Conservation (phyloP, 1,284 basidiomycete species). For the Pisolithus thermaeus region DNA sequence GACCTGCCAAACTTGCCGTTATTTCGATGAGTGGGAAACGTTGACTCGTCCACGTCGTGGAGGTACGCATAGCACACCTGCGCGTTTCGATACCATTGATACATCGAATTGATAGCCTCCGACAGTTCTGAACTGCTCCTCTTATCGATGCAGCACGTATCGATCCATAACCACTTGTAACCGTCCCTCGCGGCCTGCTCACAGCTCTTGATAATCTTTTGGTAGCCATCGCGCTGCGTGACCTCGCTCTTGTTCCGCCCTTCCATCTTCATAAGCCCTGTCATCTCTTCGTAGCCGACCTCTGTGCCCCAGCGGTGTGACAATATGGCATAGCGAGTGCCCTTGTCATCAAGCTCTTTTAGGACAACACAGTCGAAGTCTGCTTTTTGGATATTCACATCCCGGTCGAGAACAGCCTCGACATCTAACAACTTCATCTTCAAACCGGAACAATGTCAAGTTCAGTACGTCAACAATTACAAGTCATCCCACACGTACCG, state of each 20-base stretch:
- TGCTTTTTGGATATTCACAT: not conserved
- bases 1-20: not conserved
- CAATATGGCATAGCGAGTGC: not conserved
- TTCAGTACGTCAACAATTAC: no score
- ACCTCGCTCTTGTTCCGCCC: not conserved
- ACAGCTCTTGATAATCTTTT: conserved; percentile 2
- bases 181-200: not conserved
- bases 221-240: not conserved
- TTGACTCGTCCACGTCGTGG: conserved; percentile 1
- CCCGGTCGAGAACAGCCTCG: not conserved
- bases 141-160: conserved; percentile 12
- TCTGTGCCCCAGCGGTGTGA: not conserved
- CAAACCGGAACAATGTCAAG: no score
- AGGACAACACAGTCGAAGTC: not conserved
- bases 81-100: conserved; percentile 5
- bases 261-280: not conserved
- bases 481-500: no score
- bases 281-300: not conserved
- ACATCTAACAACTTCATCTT: not conserved
- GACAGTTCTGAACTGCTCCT: conserved; percentile 9
- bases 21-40: not conserved
- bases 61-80: conserved; percentile 10
- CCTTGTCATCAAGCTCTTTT: not conserved
- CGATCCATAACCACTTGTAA: conserved; percentile 6
- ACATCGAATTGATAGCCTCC: conserved; percentile 9